Evolutionary conservation across 768 basidiomycete species (phyloP).

Genomic region (Polyporus arcularius): DNA sequence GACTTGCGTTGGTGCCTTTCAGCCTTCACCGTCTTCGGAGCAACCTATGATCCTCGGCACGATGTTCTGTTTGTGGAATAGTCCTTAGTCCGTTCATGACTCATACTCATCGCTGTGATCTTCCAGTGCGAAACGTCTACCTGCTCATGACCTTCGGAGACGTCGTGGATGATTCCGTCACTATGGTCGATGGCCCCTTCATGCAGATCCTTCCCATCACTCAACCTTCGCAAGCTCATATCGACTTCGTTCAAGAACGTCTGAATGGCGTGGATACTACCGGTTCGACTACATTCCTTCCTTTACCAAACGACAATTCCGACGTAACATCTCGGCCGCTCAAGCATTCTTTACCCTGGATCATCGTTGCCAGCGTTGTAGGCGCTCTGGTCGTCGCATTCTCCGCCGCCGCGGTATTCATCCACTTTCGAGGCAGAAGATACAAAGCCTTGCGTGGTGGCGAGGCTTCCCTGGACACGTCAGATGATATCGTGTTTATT

Average conservation of each 20-base stretch:
- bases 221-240: slow-evolving; percentile 28
- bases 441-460: no score
- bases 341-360: slow-evolving; percentile 26
- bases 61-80: slow-evolving; percentile 32
- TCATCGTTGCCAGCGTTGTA: slow-evolving; percentile 27
- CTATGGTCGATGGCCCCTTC: slow-evolving; percentile 21
- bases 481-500: no score
- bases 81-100: not conserved
- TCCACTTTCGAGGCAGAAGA: not conserved
- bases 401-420: slow-evolving; percentile 18
- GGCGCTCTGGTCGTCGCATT: slow-evolving; percentile 24
- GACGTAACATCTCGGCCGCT: slow-evolving; percentile 19
- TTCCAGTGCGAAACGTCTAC: slow-evolving; percentile 38
- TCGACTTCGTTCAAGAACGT: slow-evolving; percentile 33
- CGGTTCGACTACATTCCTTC: slow-evolving; percentile 24
- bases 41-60: slow-evolving; percentile 29
- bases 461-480: no score
- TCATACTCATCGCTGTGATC: no score
- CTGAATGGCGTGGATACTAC: slow-evolving; percentile 33
- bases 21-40: slow-evolving; percentile 20
- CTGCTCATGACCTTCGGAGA: slow-evolving; percentile 35
- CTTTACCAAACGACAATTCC: slow-evolving; percentile 15
- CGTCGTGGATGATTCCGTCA: slow-evolving; percentile 14
- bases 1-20: slow-evolving; percentile 35
- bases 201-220: slow-evolving; percentile 34